These are phyloP conservation scores for Termitomyces sp. DNA, from an alignment of 768 basidiomycete genomes.

Conservation along the genomic window DNA sequence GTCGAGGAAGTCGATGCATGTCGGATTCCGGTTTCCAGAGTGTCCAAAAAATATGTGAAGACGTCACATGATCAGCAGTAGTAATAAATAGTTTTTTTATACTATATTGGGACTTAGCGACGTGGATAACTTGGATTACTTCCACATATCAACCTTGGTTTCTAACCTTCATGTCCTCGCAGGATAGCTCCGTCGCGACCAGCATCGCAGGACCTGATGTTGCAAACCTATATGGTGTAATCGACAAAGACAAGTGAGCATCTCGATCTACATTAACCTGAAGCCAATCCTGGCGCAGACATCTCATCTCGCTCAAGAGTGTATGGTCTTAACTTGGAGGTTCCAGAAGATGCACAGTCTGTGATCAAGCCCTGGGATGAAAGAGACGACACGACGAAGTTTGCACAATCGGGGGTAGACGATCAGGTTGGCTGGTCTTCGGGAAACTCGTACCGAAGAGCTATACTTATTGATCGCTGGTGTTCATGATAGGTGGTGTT, in stretches of 20 bases:
- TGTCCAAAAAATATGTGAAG: slow-evolving; percentile 9
- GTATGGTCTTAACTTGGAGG: slow-evolving; percentile 72
- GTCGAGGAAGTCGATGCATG: slow-evolving; percentile 21
- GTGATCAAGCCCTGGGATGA: slow-evolving; percentile 83
- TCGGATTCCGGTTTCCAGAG: neutral
- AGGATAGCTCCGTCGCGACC: slow-evolving; percentile 35
- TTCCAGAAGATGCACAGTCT: slow-evolving; percentile 77
- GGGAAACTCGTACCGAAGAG: slow-evolving; percentile 3
- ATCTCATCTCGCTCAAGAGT: slow-evolving; percentile 50
- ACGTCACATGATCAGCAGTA: slow-evolving; percentile 10
- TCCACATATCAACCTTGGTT: no score
- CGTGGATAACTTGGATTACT: no score
- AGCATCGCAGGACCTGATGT: slow-evolving; percentile 44
- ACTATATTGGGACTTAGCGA: neutral
- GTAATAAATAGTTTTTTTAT: neutral
- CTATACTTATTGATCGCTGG: slow-evolving; percentile 1
- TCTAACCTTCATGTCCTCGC: slow-evolving; percentile 16
- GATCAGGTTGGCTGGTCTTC: slow-evolving; percentile 60
- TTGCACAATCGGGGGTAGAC: slow-evolving; percentile 77
- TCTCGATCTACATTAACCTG: neutral
- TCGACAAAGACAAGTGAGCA: slow-evolving; percentile 67
- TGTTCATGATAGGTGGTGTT: slow-evolving; percentile 60
- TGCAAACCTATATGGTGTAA: slow-evolving; percentile 54
- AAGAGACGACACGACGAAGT: slow-evolving; percentile 62
- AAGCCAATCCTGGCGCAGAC: slow-evolving; percentile 5